These are phyloP conservation scores for Blastosporella zonata DNA, from an alignment of 1,284 basidiomycete genomes.

Conservation along the genomic window DNA sequence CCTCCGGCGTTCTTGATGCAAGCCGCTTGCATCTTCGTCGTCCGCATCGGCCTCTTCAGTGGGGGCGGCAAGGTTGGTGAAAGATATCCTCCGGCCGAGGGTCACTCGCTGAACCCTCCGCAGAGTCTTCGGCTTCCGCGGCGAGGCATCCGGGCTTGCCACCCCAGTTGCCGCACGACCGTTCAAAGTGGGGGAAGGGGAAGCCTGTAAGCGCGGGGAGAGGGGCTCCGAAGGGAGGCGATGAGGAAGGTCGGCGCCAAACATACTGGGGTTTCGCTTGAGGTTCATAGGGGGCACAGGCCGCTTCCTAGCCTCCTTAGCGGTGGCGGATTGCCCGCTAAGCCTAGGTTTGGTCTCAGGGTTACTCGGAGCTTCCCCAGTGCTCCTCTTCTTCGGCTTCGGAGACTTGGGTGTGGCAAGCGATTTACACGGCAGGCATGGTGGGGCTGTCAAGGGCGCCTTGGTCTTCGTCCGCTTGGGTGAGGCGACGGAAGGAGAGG, in stretches of 20 bases:
- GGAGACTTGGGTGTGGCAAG: conserved; percentile 3
- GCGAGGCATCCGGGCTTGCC: conserved; percentile 11
- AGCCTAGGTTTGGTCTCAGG: not conserved
- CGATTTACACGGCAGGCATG: conserved; percentile 15
- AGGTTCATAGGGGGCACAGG: conserved; percentile 37
- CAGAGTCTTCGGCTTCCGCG: conserved; percentile 30
- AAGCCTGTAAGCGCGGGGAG: conserved; percentile 7
- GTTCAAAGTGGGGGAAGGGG: conserved; percentile 13
- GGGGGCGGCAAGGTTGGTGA: conserved; percentile 39
- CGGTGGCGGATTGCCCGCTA: conserved; percentile 10
- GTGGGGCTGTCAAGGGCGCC: conserved; percentile 14
- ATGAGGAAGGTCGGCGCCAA: conserved; percentile 49
- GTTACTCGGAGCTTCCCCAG: conserved; percentile 4
- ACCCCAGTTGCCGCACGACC: not conserved
- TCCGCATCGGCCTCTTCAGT: conserved; percentile 30
- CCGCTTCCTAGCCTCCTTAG: conserved; percentile 12
- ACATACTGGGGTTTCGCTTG: conserved; percentile 58
- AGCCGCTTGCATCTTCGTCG: conserved; percentile 31
- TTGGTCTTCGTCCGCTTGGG: conserved; percentile 18
- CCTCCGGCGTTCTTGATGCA: conserved; percentile 26
- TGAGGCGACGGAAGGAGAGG: conserved; percentile 15
- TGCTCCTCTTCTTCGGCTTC: conserved; percentile 16
- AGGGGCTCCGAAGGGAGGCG: conserved; percentile 16
- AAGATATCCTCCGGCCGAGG: conserved; percentile 48
- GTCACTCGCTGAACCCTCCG: conserved; percentile 38